Evolutionary conservation across 2,329 filamentous ascomycete genomes (phyloP).

Genomic region (Pseudofabraea citricarpa): DNA sequence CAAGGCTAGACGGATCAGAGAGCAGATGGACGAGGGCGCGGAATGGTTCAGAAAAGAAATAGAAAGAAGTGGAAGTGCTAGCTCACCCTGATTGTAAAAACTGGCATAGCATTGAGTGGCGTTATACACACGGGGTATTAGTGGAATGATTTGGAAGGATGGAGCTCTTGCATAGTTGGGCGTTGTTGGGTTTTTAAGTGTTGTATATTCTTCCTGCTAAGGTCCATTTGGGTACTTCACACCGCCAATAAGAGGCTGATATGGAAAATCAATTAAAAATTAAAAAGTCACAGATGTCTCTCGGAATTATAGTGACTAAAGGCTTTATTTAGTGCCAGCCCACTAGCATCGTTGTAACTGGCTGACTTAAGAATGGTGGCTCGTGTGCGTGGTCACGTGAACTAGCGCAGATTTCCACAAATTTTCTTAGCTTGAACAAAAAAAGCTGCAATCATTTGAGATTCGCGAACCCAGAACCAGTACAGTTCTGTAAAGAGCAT

Average conservation of each 20-base stretch:
- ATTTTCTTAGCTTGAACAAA: constrained; percentile 10
- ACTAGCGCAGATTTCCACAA: constrained; percentile 5
- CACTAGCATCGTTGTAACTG: too few relatives aligned
- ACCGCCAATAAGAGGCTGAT: too few relatives aligned
- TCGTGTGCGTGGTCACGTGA: too few relatives aligned
- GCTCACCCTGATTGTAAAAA: constrained; percentile 1
- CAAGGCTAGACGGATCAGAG: constrained; percentile 25
- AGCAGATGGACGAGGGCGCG: constrained; percentile 29
- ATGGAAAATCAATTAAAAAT: too few relatives aligned
- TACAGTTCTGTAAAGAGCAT: constrained; percentile 2
- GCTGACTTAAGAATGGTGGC: too few relatives aligned
- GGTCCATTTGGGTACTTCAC: too few relatives aligned
- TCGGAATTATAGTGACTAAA: too few relatives aligned
- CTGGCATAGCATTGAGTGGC: neutral
- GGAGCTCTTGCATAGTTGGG: neutral
- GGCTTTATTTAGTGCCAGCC: too few relatives aligned
- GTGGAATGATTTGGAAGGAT: neutral
- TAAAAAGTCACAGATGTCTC: too few relatives aligned
- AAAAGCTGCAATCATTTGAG: constrained; percentile 9
- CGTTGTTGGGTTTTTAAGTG: too few relatives aligned
- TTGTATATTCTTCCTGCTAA: too few relatives aligned
- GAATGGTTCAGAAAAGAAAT: constrained; percentile 24
- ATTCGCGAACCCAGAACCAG: constrained; percentile 5
- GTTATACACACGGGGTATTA: neutral
- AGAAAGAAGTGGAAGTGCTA: constrained; percentile 7